Conservation (phyloP, 176 grass and related monocot species). For the Carex scoparia region DNA sequence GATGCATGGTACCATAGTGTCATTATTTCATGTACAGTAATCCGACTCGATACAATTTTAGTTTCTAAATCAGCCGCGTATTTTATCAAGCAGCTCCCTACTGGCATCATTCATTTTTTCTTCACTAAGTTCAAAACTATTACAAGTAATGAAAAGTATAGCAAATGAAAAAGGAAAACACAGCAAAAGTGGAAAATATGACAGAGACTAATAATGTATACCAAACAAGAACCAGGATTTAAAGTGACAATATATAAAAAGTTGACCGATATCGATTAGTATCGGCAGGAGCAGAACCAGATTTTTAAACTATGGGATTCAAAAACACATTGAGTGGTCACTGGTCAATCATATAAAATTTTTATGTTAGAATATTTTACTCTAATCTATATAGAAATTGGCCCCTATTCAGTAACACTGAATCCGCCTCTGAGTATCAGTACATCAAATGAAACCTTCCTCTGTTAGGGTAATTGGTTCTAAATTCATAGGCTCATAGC, state of each 20-base stretch:
- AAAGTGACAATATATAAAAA: background rate
- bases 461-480: background rate
- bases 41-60: background rate
- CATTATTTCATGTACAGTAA: background rate
- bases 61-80: background rate
- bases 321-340: too few relatives aligned
- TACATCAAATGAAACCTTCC: background rate
- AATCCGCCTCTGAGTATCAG: background rate
- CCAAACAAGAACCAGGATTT: background rate
- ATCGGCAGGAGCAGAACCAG: too few relatives aligned
- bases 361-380: too few relatives aligned
- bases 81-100: background rate
- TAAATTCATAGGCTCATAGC: too few relatives aligned
- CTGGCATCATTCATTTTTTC: background rate
- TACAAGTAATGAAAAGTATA: too few relatives aligned
- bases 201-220: background rate
- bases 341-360: too few relatives aligned
- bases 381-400: too few relatives aligned
- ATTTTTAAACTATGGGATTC: too few relatives aligned
- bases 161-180: background rate
- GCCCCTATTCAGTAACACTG: too few relatives aligned
- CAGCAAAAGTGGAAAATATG: background rate
- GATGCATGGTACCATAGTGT: background rate
- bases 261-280: background rate
- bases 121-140: too few relatives aligned